A percentile compares a stretch with the other conserved stretches of the same genome.
Evolutionary conservation across 148 eudicot species (phyloP).

Genomic region (Limonium bicolor): DNA sequence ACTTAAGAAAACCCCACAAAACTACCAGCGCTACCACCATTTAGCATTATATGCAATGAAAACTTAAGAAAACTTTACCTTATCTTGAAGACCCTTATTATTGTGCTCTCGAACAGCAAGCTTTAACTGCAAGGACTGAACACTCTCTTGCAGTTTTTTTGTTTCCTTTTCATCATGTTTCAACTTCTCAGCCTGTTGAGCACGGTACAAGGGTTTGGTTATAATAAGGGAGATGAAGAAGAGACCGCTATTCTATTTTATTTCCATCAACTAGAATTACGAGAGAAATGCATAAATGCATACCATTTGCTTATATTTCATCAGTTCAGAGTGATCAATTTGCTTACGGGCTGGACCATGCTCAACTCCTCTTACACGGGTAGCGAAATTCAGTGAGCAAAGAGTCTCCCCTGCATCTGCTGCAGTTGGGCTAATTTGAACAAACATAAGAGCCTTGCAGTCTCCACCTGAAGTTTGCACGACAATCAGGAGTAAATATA

Average conservation of each 20-base stretch:
- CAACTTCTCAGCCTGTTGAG: slow-evolving; percentile 56
- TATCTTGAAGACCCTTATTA: slow-evolving; percentile 65
- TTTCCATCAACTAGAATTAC: neutral
- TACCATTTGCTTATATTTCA: slow-evolving; percentile 88
- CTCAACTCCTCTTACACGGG: slow-evolving; percentile 81
- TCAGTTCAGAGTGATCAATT: slow-evolving; percentile 54
- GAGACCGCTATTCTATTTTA: no score
- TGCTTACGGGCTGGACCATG: slow-evolving; percentile 91
- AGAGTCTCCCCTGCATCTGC: slow-evolving; percentile 85
- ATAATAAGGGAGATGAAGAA: no score
- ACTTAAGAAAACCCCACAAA: slow-evolving; percentile 9
- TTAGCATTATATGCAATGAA: neutral
- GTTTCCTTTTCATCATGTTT: slow-evolving; percentile 90
- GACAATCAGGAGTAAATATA: no score
- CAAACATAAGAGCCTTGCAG: slow-evolving; percentile 94
- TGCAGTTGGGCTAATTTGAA: slow-evolving; percentile 67
- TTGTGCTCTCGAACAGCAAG: slow-evolving; percentile 66
- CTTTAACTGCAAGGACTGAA: slow-evolving; percentile 68
- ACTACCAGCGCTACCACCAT: slow-evolving; percentile 13
- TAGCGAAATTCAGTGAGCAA: slow-evolving; percentile 95
- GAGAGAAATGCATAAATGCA: neutral
- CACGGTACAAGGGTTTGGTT: neutral
- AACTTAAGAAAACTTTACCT: slow-evolving; percentile 32
- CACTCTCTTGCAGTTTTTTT: slow-evolving; percentile 66
- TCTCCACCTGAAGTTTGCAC: slow-evolving; percentile 55